Base-by-base conservation (phyloP, 2,329 filamentous ascomycete genomes). In the Aspergillus sp. region DNA sequence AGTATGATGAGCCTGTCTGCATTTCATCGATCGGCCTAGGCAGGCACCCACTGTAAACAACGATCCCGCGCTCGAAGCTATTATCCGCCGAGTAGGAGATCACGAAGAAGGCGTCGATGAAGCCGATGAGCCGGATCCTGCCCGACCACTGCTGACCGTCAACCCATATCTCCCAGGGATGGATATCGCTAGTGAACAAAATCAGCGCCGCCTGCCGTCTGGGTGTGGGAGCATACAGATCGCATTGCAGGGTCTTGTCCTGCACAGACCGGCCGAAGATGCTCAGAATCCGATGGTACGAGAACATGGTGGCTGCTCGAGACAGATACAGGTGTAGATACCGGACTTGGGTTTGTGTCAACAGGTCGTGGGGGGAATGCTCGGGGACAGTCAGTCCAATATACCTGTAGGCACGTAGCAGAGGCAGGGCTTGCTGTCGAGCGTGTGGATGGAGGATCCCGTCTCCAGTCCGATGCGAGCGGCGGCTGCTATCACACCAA, bases 81-180 rank as follows among this genome's bases (percentile, higher is more conserved):
- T 27, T 31, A 16, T 35, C 36, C 28, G 37, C 34, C 5, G 37
- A 40, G 32, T 40, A 40, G 10, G 37, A 37, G 29, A 40, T 30
- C 11, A 40, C 22, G 17, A 40, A 40, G 19, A 40, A 40, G 6
- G 36, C 37, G 11, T 40, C 37, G 7, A 40, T 26, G n/a, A 40
- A 40, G 4, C 34, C 37, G 17, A 40, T 30, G 3, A 40, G 32
- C 7, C 37, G 37, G 24, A 40, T 40, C 14, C 37, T 40, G 8
- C 35, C 37, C 4, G 32, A 17, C 37, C 37, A 40, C 35, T 37
- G 37, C 24, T 40, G 20, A 5, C 26, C 32, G 22, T 40, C 26
- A 13, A 40, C 34, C 8, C 24, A 24, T 4, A 40, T 34, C 13
- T 40, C 34, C 37, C 37, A 40, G 10, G 37, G 37, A 29, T 40